These are phyloP conservation scores for Wickerhamiella dianesei DNA, from an alignment of 805 yeast species.

Conservation along the genomic window DNA sequence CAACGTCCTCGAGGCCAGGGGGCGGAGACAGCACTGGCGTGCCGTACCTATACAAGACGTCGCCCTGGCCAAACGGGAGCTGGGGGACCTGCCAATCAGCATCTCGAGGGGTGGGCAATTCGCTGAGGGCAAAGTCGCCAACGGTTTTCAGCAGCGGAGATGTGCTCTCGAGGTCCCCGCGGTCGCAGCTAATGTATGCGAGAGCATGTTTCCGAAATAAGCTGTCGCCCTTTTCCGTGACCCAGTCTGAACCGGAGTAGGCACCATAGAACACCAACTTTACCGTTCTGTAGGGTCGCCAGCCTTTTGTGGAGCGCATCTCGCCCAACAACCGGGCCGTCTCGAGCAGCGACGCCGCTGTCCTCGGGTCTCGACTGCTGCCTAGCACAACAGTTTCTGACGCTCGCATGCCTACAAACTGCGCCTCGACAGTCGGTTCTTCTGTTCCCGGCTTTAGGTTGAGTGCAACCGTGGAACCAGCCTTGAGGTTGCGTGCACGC, in stretches of 20 bases:
- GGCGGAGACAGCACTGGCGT: not conserved
- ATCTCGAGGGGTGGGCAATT: constrained; percentile 3
- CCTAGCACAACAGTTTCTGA: constrained; percentile 8
- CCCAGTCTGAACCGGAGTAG: constrained; percentile 1
- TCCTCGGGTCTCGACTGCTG: constrained; percentile 4
- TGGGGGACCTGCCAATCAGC: constrained; percentile 8
- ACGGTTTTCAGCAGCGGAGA: constrained; percentile 8
- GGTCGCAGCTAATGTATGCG: constrained; percentile 6
- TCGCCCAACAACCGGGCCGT: constrained; percentile 1
- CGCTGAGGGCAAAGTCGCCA: constrained; percentile 3
- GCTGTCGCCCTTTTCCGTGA: constrained; percentile 1
- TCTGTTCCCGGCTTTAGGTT: not conserved
- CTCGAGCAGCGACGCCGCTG: constrained; percentile 4
- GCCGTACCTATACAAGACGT: not conserved
- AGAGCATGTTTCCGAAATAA: constrained; percentile 1
- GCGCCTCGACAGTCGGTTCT: constrained; percentile 2
- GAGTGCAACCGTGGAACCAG: not conserved
- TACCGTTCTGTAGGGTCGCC: constrained; percentile 11
- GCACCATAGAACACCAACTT: constrained; percentile 9
- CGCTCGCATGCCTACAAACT: constrained; percentile 5
- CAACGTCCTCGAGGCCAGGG: not conserved
- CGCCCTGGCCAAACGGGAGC: constrained; percentile 1
- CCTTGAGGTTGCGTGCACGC: not conserved
- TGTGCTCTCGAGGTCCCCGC: not conserved
- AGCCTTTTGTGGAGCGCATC: constrained; percentile 2